These are phyloP conservation scores for Penicillium bovifimosum DNA, from an alignment of 495 filamentous ascomycete species.

Conservation along the genomic window DNA sequence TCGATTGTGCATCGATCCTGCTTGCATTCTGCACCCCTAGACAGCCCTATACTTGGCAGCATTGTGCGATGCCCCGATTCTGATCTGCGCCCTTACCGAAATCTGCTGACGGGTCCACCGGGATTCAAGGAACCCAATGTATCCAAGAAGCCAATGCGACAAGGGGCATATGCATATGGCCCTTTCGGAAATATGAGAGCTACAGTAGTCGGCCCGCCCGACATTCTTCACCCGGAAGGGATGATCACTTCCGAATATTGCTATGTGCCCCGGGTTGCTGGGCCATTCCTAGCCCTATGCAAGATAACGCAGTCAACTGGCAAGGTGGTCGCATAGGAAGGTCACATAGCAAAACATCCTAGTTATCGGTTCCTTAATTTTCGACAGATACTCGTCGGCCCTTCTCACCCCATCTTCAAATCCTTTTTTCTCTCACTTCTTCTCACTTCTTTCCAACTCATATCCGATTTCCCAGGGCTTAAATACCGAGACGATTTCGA, in stretches of 20 bases:
- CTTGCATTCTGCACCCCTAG: neutral
- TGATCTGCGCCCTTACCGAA: neutral
- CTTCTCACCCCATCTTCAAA: too few species aligned
- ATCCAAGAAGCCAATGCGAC: neutral
- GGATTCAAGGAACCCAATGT: neutral
- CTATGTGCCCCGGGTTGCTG: neutral
- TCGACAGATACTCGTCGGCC: too few species aligned
- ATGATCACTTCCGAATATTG: neutral
- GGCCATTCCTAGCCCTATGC: neutral
- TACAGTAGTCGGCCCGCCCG: neutral
- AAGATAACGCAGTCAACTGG: neutral
- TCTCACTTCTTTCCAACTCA: too few species aligned
- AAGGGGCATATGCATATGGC: neutral
- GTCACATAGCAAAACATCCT: too few species aligned
- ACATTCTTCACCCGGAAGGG: neutral
- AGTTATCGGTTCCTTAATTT: too few species aligned
- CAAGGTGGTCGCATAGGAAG: neutral
- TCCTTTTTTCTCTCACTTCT: too few species aligned
- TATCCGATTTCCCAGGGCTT: too few species aligned
- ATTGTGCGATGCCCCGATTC: too few species aligned
- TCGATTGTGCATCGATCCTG: neutral
- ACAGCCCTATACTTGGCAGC: constrained; percentile 4
- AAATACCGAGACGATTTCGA: too few species aligned
- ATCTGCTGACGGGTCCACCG: neutral
- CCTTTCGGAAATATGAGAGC: neutral